These are phyloP conservation scores for Picochlorum sp. DNA, from an alignment of 139 green algal species.

Conservation along the genomic window DNA sequence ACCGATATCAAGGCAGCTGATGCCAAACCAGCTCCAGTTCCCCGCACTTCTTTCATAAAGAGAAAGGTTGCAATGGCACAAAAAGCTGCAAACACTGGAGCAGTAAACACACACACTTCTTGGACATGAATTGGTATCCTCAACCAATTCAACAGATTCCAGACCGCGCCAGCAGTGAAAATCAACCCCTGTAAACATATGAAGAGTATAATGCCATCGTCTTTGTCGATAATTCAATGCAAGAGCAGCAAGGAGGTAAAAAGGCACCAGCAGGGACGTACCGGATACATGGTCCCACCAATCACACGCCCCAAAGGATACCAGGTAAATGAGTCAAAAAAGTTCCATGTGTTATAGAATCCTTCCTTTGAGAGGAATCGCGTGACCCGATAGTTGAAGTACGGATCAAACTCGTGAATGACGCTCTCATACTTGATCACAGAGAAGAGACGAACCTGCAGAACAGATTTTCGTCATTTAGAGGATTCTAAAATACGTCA, in stretches of 20 bases:
- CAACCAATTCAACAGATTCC: slow-evolving; percentile 73
- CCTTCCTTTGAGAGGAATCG: slow-evolving; percentile 73
- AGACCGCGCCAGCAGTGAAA: slow-evolving; percentile 80
- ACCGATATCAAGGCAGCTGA: slow-evolving; percentile 76
- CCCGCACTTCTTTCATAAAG: slow-evolving; percentile 63
- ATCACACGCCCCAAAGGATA: slow-evolving; percentile 83
- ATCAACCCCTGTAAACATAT: slow-evolving; percentile 61
- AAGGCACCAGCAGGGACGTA: neutral
- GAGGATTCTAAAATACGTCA: neutral
- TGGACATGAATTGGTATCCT: slow-evolving; percentile 89
- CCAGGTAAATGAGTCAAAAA: slow-evolving; percentile 84
- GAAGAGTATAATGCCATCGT: slow-evolving; percentile 17
- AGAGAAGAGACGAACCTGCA: slow-evolving; percentile 70
- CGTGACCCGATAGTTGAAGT: slow-evolving; percentile 83
- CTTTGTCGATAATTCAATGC: neutral
- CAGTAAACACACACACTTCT: slow-evolving; percentile 95
- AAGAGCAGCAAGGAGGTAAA: neutral
- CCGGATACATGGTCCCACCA: slow-evolving; percentile 80
- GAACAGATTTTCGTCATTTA: neutral
- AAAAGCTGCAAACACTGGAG: slow-evolving; percentile 84
- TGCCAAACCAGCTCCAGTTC: slow-evolving; percentile 68
- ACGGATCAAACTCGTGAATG: slow-evolving; percentile 81
- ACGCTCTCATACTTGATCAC: slow-evolving; percentile 90
- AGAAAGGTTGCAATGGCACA: slow-evolving; percentile 75
- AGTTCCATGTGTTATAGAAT: slow-evolving; percentile 85